These are phyloP conservation scores for Naganishia cerealis DNA, from an alignment of 1,284 basidiomycete genomes.

Conservation along the genomic window DNA sequence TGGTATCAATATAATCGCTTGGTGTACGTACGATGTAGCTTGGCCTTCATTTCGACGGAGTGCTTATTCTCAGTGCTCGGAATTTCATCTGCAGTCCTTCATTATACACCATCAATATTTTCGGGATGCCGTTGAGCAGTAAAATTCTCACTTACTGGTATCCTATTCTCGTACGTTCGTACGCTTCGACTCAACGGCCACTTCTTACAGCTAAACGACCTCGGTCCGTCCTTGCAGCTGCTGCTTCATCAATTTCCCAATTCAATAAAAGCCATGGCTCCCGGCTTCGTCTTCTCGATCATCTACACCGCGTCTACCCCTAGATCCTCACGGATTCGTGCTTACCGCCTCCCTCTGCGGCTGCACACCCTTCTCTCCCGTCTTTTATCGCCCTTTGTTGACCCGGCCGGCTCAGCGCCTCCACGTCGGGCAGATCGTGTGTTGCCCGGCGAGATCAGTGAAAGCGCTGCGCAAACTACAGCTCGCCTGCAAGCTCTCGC, in stretches of 20 bases:
- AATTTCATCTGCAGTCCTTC: slow-evolving; percentile 55
- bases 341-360: slow-evolving; percentile 67
- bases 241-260: slow-evolving; percentile 33
- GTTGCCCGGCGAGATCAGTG: slow-evolving; percentile 59
- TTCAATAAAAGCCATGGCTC: slow-evolving; percentile 13
- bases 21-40: slow-evolving; percentile 50
- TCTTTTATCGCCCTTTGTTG: slow-evolving; percentile 65
- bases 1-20: slow-evolving; percentile 77
- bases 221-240: slow-evolving; percentile 5
- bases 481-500: slow-evolving; percentile 40
- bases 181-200: not conserved
- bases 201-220: slow-evolving; percentile 33
- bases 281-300: slow-evolving; percentile 27
- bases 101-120: slow-evolving; percentile 71
- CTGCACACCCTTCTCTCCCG: slow-evolving; percentile 60
- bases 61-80: not conserved
- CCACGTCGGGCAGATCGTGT: slow-evolving; percentile 62
- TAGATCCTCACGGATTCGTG: slow-evolving; percentile 59
- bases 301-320: slow-evolving; percentile 37
- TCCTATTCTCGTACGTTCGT: slow-evolving; percentile 66
- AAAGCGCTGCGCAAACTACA: slow-evolving; percentile 51
- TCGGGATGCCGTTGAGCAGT: slow-evolving; percentile 71
- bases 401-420: slow-evolving; percentile 58
- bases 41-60: not conserved
- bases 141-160: slow-evolving; percentile 66